These are phyloP conservation scores for Monosporascus sp. DNA, from an alignment of 2,329 filamentous ascomycete species.

Conservation along the genomic window DNA sequence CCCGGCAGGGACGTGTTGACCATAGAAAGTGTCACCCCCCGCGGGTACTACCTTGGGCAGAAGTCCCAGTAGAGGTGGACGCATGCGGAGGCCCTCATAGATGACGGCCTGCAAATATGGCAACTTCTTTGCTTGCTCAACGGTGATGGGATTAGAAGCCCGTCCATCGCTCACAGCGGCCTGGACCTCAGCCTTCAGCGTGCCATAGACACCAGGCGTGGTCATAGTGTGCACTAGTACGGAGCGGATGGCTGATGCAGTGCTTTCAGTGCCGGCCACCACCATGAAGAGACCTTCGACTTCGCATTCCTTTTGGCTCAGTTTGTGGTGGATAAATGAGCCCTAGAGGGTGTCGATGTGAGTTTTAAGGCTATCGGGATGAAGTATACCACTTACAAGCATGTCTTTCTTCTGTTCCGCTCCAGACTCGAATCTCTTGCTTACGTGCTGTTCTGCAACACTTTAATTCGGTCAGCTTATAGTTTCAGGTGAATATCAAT, in stretches of 20 bases:
- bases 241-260: constrained; percentile 41
- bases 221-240: constrained; percentile 42
- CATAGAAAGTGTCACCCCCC: not conserved
- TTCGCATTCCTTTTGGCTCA: constrained; percentile 11
- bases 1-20: not conserved
- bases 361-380: not conserved
- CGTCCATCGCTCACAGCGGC: constrained; percentile 24
- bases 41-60: not conserved
- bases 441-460: constrained; percentile 39
- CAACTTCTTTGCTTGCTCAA: constrained; percentile 20
- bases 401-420: constrained; percentile 43
- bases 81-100: constrained; percentile 32
- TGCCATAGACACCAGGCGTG: constrained; percentile 35
- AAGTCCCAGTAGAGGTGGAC: not conserved
- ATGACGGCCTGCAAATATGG: constrained; percentile 32
- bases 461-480: constrained; percentile 13
- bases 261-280: constrained; percentile 48
- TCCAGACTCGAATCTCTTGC: constrained; percentile 37
- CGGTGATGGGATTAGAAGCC: constrained; percentile 22
- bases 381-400: constrained; percentile 29
- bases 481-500: constrained; percentile 14
- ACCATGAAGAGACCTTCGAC: constrained; percentile 15
- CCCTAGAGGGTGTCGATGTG: constrained; percentile 4
- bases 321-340: constrained; percentile 15
- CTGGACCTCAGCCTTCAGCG: constrained; percentile 41